These are phyloP conservation scores for Imleria badia DNA, from an alignment of 768 basidiomycete genomes.

Conservation along the genomic window DNA sequence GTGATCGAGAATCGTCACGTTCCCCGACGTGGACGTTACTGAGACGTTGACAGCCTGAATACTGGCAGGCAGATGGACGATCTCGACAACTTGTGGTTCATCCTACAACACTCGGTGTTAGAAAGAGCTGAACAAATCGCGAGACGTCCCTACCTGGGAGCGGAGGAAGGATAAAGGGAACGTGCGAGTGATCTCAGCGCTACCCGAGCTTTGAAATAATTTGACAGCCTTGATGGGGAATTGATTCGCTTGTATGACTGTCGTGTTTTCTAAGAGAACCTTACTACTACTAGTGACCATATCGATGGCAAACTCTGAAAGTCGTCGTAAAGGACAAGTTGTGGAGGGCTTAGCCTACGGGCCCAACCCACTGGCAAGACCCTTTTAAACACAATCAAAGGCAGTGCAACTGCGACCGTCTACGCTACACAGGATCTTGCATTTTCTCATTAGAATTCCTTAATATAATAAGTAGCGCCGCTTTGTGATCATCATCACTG, in stretches of 20 bases:
- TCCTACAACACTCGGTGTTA: constrained; percentile 8
- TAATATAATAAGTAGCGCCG: neutral
- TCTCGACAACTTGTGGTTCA: constrained; percentile 14
- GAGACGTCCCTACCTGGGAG: constrained; percentile 1
- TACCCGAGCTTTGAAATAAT: constrained; percentile 10
- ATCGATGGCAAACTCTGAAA: neutral
- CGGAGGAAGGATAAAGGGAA: constrained; percentile 17
- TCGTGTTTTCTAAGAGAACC: neutral
- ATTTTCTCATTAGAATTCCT: neutral
- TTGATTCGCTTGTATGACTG: constrained; percentile 8
- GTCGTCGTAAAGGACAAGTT: neutral
- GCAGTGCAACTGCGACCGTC: neutral
- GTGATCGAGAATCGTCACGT: constrained; percentile 16
- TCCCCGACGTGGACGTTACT: constrained; percentile 8
- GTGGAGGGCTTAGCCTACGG: no score
- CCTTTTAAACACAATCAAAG: neutral
- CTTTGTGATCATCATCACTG: neutral
- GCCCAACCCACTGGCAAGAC: no score
- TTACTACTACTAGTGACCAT: neutral
- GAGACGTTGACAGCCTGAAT: constrained; percentile 10
- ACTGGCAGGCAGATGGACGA: constrained; percentile 13
- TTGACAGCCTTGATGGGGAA: constrained; percentile 21
- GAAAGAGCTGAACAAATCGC: neutral
- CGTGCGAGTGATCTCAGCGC: constrained; percentile 18
- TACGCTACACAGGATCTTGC: neutral